Evolutionary conservation across 2,329 filamentous ascomycete genomes (phyloP).

Genomic region (Trichoderma sp.): DNA sequence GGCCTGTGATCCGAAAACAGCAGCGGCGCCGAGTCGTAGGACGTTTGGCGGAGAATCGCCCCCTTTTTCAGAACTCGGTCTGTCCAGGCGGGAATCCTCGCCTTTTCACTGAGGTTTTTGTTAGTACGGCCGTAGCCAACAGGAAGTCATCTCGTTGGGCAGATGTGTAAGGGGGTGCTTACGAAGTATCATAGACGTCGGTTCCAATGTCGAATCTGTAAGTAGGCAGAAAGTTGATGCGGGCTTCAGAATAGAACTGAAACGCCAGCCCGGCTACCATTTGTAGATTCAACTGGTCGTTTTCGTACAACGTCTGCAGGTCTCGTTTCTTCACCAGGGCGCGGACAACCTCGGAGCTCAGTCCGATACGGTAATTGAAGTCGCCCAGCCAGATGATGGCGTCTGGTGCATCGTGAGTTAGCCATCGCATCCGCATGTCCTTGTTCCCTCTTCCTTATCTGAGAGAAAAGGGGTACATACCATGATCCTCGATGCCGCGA

Average conservation of each 20-base stretch:
- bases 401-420: conserved; percentile 44
- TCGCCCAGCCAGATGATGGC: conserved; percentile 93
- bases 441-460: not conserved
- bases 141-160: not conserved
- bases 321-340: conserved; percentile 72
- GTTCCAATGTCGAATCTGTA: conserved; percentile 93
- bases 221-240: conserved; percentile 86
- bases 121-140: conserved; percentile 30
- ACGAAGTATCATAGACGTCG: conserved; percentile 90
- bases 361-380: conserved; percentile 96
- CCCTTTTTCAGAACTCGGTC: conserved; percentile 91
- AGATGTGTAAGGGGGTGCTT: conserved; percentile 41
- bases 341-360: conserved; percentile 76
- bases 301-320: conserved; percentile 79
- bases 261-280: conserved; percentile 93
- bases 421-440: too few species aligned
- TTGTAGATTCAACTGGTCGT: conserved; percentile 94
- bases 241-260: conserved; percentile 86
- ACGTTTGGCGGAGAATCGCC: conserved; percentile 75
- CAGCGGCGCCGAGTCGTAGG: conserved; percentile 81
- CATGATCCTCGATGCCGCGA: conserved; percentile 87
- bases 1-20: conserved; percentile 95
- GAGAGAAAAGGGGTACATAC: conserved; percentile 43
- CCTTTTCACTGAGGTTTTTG: conserved; percentile 69
- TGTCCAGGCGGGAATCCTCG: conserved; percentile 94